Conservation (phyloP, 768 basidiomycete genomes). For the Coprinopsis marcescibilis region DNA sequence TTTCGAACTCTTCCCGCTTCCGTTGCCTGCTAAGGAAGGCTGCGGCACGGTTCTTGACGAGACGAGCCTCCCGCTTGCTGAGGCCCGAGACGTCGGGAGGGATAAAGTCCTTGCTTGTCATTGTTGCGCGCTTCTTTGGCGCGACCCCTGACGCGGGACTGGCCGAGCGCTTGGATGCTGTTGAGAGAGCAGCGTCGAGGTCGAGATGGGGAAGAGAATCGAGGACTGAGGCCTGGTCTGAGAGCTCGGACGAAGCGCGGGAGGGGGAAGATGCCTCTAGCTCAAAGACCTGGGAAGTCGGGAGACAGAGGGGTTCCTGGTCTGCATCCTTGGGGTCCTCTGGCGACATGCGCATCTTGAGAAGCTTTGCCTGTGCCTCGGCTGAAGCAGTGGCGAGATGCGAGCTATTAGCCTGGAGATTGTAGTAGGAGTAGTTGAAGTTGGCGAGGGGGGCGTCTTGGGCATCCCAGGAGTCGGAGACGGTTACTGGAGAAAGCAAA, state of each 20-base stretch:
- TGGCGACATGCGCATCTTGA: slow-evolving; percentile 46
- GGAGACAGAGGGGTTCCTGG: slow-evolving; percentile 44
- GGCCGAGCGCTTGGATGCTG: slow-evolving; percentile 36
- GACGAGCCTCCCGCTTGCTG: slow-evolving; percentile 84
- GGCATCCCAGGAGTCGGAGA: slow-evolving; percentile 44
- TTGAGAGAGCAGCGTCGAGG: slow-evolving; percentile 18
- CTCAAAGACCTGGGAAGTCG: slow-evolving; percentile 73
- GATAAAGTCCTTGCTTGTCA: slow-evolving; percentile 74
- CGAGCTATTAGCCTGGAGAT: slow-evolving; percentile 25
- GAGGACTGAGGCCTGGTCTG: slow-evolving; percentile 24
- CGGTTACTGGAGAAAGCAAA: slow-evolving; percentile 45
- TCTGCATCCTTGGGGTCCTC: slow-evolving; percentile 38
- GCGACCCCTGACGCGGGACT: slow-evolving; percentile 30
- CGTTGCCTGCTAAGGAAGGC: slow-evolving; percentile 88
- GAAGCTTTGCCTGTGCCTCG: too few species aligned
- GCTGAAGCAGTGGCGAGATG: slow-evolving; percentile 38
- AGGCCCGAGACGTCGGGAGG: slow-evolving; percentile 86
- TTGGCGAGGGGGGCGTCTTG: slow-evolving; percentile 38
- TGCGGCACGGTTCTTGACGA: slow-evolving; percentile 89
- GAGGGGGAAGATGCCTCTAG: slow-evolving; percentile 30
- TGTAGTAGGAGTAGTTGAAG: slow-evolving; percentile 40
- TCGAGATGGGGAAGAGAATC: slow-evolving; percentile 29
- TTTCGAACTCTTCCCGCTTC: slow-evolving; percentile 89
- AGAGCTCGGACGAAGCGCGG: slow-evolving; percentile 15
- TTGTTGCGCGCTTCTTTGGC: slow-evolving; percentile 40